Evolutionary conservation across 768 basidiomycete genomes (phyloP).

Genomic region (Rhizopogon vesiculosus): DNA sequence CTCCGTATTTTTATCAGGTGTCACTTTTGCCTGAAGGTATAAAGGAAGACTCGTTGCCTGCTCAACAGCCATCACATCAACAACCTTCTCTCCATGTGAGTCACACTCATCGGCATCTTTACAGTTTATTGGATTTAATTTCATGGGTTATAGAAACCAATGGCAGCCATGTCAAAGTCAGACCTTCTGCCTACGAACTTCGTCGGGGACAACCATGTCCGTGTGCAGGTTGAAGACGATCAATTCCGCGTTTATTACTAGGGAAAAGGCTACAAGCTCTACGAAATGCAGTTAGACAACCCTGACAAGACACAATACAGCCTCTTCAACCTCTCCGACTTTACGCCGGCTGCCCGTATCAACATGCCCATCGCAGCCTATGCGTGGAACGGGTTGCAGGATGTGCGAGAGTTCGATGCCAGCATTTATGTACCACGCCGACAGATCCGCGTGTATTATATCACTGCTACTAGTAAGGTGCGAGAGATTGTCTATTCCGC

Average conservation of each 20-base stretch:
- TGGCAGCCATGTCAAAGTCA: neutral
- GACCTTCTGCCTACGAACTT: neutral
- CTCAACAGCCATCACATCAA: neutral
- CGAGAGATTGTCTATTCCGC: neutral
- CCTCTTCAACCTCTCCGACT: neutral
- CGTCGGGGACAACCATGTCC: neutral
- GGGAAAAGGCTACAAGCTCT: neutral
- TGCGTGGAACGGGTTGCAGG: neutral
- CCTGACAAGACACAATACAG: neutral
- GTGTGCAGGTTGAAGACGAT: neutral
- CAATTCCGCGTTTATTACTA: neutral
- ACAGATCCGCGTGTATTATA: neutral
- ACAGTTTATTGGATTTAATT: neutral
- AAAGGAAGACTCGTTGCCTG: neutral
- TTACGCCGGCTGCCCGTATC: neutral
- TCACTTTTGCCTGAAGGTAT: neutral
- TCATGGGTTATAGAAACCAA: neutral
- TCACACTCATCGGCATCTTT: neutral
- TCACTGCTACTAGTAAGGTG: neutral
- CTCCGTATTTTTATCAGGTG: too few relatives aligned
- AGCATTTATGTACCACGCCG: neutral
- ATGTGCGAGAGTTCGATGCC: neutral
- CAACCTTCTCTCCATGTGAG: neutral
- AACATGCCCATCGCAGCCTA: too few relatives aligned
- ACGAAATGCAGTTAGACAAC: neutral